Conservation (phyloP, 2,329 filamentous ascomycete genomes). For the Drechslerella coelobrocha region DNA sequence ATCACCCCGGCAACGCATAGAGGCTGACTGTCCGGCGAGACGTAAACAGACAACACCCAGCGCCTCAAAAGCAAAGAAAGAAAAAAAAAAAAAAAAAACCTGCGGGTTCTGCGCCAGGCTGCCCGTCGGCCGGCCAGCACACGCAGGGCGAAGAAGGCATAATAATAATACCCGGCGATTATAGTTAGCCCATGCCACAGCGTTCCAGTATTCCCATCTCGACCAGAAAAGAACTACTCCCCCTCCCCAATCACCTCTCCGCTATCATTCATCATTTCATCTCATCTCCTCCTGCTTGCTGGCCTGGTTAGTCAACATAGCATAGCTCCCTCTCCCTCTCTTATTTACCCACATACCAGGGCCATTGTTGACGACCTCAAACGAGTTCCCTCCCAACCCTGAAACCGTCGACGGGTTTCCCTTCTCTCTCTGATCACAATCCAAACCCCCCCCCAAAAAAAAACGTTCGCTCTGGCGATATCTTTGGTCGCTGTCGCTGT, state of each 20-base stretch:
- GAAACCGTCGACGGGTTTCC: neutral
- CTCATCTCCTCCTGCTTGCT: neutral
- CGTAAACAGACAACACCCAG: conserved; percentile 40
- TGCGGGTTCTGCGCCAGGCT: no score
- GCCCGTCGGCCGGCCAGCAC: no score
- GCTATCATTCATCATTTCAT: neutral
- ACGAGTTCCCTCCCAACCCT: neutral
- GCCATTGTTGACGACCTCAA: neutral
- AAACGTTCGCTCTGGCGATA: neutral
- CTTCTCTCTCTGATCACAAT: no score
- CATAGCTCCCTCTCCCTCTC: neutral
- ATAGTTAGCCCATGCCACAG: neutral
- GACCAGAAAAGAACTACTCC: no score
- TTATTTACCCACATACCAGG: no score
- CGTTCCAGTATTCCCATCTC: neutral
- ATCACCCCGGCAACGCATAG: conserved; percentile 23
- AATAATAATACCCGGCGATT: neutral
- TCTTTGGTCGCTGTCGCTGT: no score
- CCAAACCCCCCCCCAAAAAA: no score
- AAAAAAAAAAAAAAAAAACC: no score
- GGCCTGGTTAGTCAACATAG: neutral
- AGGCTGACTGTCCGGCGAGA: conserved; percentile 9
- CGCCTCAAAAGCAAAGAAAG: no score
- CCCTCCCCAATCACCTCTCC: neutral
- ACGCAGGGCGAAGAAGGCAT: no score